Evolutionary conservation across 2,329 filamentous ascomycete species (phyloP).

Genomic region (Cercospora sesami): DNA sequence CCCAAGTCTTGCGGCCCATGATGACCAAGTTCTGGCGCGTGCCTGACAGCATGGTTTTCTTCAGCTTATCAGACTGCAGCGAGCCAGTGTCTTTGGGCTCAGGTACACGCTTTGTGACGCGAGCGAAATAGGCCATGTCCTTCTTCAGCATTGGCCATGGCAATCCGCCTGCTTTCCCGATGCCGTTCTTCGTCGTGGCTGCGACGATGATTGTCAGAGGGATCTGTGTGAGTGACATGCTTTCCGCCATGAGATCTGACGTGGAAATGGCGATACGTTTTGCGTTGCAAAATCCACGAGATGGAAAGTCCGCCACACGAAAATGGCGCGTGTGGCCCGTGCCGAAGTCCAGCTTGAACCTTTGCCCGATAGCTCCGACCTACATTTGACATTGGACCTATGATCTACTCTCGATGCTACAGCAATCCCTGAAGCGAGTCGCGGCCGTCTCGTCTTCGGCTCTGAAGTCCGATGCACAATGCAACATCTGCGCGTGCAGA

Average conservation of each 20-base stretch:
- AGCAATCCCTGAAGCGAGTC: conserved; percentile 21
- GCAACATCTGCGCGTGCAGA: conserved; percentile 24
- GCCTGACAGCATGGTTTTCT: conserved; percentile 26
- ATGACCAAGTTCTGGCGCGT: conserved; percentile 65
- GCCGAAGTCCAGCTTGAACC: not conserved
- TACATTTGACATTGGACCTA: not conserved
- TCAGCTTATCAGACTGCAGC: conserved; percentile 30
- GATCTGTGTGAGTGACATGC: conserved; percentile 34
- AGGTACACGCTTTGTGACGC: conserved; percentile 74
- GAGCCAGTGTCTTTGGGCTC: conserved; percentile 46
- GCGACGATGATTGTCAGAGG: conserved; percentile 85
- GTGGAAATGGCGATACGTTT: not conserved
- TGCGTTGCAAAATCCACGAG: not conserved
- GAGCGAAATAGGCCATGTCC: conserved; percentile 94
- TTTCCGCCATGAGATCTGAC: conserved; percentile 25
- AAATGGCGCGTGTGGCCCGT: not conserved
- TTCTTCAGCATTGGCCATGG: conserved; percentile 87
- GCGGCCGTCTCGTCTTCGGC: conserved; percentile 3
- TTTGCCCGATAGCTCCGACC: conserved; percentile 7
- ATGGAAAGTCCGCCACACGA: not conserved
- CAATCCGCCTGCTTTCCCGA: conserved; percentile 73
- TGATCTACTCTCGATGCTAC: conserved; percentile 24
- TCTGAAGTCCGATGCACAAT: conserved; percentile 8
- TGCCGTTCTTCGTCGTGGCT: conserved; percentile 84
- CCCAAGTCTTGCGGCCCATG: conserved; percentile 98